These are phyloP conservation scores for Ceratocystis albifundus DNA, from an alignment of 2,329 filamentous ascomycete genomes.

Conservation along the genomic window DNA sequence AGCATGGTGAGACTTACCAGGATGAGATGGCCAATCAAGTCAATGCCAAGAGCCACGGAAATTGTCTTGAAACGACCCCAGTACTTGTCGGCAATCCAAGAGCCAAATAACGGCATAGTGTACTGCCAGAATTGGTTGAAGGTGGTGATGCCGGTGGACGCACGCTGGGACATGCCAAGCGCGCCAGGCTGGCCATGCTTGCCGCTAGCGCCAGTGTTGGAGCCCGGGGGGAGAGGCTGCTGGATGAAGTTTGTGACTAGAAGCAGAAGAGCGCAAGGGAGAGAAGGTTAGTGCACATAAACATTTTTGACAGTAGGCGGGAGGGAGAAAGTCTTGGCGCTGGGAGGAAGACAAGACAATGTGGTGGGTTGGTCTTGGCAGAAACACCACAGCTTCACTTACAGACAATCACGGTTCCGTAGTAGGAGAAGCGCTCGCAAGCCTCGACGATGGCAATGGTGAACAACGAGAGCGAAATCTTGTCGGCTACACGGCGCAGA, in stretches of 20 bases:
- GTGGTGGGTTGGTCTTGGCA: neutral
- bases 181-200: conserved; percentile 39
- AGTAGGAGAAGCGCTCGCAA: conserved; percentile 63
- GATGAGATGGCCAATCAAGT: conserved; percentile 55
- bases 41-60: conserved; percentile 47
- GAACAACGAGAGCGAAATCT: conserved; percentile 48
- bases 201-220: conserved; percentile 40
- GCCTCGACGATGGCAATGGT: conserved; percentile 57
- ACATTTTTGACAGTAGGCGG: neutral
- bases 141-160: conserved; percentile 36
- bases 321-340: neutral
- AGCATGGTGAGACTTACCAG: conserved; percentile 30
- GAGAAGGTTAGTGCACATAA: neutral
- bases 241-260: conserved; percentile 52
- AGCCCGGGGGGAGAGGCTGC: conserved; percentile 43
- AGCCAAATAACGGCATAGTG: conserved; percentile 46
- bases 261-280: neutral
- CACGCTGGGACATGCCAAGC: conserved; percentile 46
- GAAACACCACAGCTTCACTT: conserved; percentile 33
- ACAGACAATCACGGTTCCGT: conserved; percentile 54
- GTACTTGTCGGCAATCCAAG: conserved; percentile 43
- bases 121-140: conserved; percentile 52
- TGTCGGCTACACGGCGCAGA: conserved; percentile 44
- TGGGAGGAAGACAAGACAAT: neutral
- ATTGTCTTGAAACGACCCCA: conserved; percentile 61